Evolutionary conservation across 139 green algal species (phyloP).

Genomic region (Tetraselmis striata): DNA sequence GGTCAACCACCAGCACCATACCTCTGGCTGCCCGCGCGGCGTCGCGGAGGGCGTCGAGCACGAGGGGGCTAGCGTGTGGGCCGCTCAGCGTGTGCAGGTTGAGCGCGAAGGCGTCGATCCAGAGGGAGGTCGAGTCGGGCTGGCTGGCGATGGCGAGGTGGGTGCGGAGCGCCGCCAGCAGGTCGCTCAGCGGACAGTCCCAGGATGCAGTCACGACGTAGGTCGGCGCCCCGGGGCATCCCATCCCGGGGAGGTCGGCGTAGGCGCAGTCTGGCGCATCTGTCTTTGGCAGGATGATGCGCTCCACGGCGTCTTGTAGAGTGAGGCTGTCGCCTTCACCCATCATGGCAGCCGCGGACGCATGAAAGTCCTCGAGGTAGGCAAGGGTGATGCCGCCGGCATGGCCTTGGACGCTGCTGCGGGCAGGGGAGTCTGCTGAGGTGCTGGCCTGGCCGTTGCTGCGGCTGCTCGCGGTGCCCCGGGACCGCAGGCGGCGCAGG

Average conservation of each 20-base stretch:
- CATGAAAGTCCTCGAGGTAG: background rate
- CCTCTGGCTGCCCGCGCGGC: background rate
- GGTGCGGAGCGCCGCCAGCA: background rate
- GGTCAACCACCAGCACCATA: background rate
- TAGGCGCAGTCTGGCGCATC: background rate
- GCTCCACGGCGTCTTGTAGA: background rate
- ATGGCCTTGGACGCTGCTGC: background rate
- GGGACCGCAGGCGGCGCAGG: background rate
- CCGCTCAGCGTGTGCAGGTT: background rate
- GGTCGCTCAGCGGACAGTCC: background rate
- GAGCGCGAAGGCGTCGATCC: background rate
- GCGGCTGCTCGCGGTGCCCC: background rate
- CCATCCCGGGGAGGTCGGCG: background rate
- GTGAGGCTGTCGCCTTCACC: background rate
- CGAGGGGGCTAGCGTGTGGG: background rate
- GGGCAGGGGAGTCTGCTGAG: too few relatives aligned
- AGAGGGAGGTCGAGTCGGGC: background rate
- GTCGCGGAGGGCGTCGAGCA: too few relatives aligned
- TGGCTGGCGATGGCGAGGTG: background rate
- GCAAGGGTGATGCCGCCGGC: background rate
- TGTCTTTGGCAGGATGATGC: background rate
- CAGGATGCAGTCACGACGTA: background rate
- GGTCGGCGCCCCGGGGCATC: background rate
- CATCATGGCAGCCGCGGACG: background rate
- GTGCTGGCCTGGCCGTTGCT: background rate